Evolutionary conservation across 352 stramenopile genomes (phyloP), one percentile per base, ranked within the genome.

Genomic region (Hyaloperonospora arabidopsidis): DNA sequence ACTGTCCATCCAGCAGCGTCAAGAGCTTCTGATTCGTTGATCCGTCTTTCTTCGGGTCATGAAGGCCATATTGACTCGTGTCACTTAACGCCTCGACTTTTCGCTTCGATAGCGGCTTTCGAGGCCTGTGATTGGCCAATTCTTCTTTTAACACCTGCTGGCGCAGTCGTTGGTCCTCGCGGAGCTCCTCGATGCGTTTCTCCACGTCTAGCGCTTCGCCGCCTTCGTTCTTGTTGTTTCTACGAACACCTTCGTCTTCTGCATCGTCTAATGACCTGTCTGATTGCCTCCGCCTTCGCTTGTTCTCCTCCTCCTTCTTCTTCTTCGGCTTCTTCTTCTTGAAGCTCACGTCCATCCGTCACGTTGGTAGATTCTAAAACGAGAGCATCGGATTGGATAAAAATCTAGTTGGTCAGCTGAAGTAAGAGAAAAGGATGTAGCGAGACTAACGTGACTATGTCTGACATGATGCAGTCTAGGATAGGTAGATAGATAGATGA

Each of bases 11-110:
- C 38, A 93, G 63, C 56, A 91, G 57, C 32, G 68, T 76, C 41
- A 89, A 49, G 22, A 91, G 65, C 61, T 91, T 91, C 60, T 91
- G 63, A 22, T 68, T 73, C 8, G 80, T 65, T 5, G 73, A 70
- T 1, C 78, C 76, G 49, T 91, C 72, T 46, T 79, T 84, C 59
- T 87, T 91, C 0, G 78, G 78, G 53, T 91, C 78, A 48, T 87
- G 78, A 45, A 91, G 65, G 14, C 80, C 80, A 48, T 80, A 89
- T 41, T 84, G 63, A 18, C 56, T 54, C 0, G 19, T 49, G 3
- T 51, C 53, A 23, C 48, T 13, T 8, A 51, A 1, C 34, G 22
- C 17, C 19, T 51, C 48, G 25, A 10, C 8, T 43, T 47, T 59
- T 35, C n/a, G 11, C 43, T 45, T 61, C 43, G 63, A 58, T 22